These are phyloP conservation scores for Neurospora crassa DNA, from an alignment of 2,329 filamentous ascomycete species.

Conservation along the genomic window DNA sequence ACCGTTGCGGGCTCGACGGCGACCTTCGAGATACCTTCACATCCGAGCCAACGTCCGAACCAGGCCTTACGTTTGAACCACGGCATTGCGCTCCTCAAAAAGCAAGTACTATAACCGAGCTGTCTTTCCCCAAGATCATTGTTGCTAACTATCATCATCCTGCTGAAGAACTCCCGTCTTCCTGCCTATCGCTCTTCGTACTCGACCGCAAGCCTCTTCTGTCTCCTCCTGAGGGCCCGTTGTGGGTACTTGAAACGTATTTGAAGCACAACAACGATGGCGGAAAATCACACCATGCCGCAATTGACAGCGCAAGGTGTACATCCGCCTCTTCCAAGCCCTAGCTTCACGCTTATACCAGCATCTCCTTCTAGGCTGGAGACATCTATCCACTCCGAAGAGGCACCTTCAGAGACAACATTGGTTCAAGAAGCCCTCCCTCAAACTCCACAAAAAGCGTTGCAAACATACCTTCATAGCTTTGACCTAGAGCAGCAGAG, in stretches of 20 bases:
- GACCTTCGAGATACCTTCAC: neutral
- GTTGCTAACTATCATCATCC: neutral
- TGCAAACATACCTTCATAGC: neutral
- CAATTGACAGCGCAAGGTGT: neutral
- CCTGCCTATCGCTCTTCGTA: neutral
- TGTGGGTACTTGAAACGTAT: neutral
- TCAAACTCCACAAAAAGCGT: neutral
- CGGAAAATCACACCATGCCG: neutral
- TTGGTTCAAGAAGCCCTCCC: neutral
- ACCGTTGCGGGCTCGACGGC: neutral
- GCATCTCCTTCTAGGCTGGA: neutral
- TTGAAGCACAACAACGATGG: neutral
- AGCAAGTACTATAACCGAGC: neutral
- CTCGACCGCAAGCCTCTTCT: neutral
- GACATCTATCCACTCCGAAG: neutral
- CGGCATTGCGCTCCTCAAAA: neutral
- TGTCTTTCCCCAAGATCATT: neutral
- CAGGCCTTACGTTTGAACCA: neutral
- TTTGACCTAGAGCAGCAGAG: neutral
- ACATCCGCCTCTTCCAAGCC: neutral
- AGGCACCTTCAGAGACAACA: neutral
- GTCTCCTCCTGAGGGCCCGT: neutral
- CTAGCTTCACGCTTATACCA: neutral
- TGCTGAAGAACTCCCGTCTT: neutral
- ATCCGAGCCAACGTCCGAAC: neutral